These are phyloP conservation scores for Lineolata rhizophorae DNA, from an alignment of 495 filamentous ascomycete genomes.

Conservation along the genomic window DNA sequence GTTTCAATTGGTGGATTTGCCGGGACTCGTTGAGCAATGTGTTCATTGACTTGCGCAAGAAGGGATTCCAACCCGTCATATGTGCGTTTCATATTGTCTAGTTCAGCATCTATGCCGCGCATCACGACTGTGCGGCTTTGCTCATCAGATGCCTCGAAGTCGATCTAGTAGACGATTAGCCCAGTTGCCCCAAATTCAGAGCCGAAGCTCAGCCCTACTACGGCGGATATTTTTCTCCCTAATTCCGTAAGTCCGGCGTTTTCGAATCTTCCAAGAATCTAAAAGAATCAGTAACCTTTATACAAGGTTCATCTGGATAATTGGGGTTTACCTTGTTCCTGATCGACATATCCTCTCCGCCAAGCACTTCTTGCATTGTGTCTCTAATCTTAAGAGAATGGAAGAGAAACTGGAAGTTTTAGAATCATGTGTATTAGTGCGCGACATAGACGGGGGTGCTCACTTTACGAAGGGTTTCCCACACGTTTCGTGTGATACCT, in stretches of 20 bases:
- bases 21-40: slow-evolving; percentile 41
- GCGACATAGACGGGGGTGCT: too few species aligned
- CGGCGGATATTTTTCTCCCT: slow-evolving; percentile 47
- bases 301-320: not conserved
- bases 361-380: slow-evolving; percentile 35
- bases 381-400: slow-evolving; percentile 49
- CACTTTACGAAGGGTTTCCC: not conserved
- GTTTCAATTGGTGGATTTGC: slow-evolving; percentile 34
- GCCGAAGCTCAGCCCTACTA: too few species aligned
- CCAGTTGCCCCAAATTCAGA: too few species aligned
- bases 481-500: not conserved
- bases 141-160: slow-evolving; percentile 59
- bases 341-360: slow-evolving; percentile 32
- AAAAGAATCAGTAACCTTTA: slow-evolving; percentile 2
- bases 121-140: slow-evolving; percentile 43
- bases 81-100: slow-evolving; percentile 55
- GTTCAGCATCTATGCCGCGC: slow-evolving; percentile 45
- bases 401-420: slow-evolving; percentile 42
- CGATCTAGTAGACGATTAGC: too few species aligned
- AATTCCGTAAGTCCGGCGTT: slow-evolving; percentile 31
- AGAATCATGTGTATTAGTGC: not conserved
- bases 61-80: slow-evolving; percentile 60
- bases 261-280: slow-evolving; percentile 23
- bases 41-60: slow-evolving; percentile 40
- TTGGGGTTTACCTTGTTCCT: slow-evolving; percentile 28